Percentiles rank a stretch among this genome's conserved stretches.
Evolutionary conservation across 331 rosid genomes (phyloP).

Genomic region (Phaseolus coccineus): DNA sequence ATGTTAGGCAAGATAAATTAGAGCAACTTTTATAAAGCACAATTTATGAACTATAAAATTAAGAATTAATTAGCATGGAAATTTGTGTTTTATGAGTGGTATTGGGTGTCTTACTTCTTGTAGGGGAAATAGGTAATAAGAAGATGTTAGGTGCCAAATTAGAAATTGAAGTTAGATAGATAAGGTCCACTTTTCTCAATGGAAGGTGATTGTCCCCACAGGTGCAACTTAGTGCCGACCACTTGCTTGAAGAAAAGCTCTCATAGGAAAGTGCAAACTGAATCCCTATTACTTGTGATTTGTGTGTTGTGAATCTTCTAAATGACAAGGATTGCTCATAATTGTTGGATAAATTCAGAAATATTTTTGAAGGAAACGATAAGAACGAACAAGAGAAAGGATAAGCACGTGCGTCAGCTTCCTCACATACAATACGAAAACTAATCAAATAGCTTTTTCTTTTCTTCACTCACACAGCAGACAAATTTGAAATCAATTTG

Average conservation of each 20-base stretch:
- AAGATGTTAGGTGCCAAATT: constrained; percentile 26
- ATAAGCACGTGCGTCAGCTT: constrained; percentile 68
- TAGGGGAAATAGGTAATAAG: constrained; percentile 24
- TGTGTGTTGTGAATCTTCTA: constrained; percentile 32
- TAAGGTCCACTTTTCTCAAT: constrained; percentile 21
- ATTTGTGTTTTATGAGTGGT: too few relatives aligned
- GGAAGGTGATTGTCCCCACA: constrained; percentile 49
- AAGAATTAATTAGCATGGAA: constrained; percentile 25
- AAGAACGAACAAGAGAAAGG: constrained; percentile 53
- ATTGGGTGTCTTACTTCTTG: background rate
- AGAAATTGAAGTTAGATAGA: constrained; percentile 31
- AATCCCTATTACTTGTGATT: constrained; percentile 7
- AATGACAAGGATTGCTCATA: constrained; percentile 47
- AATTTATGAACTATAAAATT: background rate
- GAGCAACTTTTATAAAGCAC: background rate
- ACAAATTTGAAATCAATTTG: constrained; percentile 23
- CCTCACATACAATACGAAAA: constrained; percentile 6
- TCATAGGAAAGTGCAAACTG: constrained; percentile 22
- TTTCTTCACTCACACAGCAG: constrained; percentile 26
- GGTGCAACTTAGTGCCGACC: constrained; percentile 42
- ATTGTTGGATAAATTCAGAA: constrained; percentile 47
- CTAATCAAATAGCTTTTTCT: constrained; percentile 1
- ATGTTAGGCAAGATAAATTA: background rate
- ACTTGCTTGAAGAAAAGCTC: constrained; percentile 26
- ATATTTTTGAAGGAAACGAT: constrained; percentile 42